Base-by-base conservation (phyloP, 2,329 filamentous ascomycete species). In the Clarireedia paspali region DNA sequence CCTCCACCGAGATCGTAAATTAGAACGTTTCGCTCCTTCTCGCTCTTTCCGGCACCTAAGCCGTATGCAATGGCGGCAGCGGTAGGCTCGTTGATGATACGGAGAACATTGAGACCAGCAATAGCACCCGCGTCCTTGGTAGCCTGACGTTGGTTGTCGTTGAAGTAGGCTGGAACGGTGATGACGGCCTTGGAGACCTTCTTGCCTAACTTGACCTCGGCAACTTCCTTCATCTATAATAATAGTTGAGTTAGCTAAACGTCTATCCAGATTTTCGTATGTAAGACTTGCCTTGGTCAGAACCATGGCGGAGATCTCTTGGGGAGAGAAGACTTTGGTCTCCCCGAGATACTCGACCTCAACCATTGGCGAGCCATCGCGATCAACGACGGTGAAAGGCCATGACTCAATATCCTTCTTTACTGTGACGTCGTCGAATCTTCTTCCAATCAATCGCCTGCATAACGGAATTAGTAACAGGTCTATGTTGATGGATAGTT, bases 1-100 rank as follows among this genome's bases (percentile, higher is more conserved):
- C 94, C 94, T 84, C 94, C 94, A 84, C 94, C 94, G 63, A 99
- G 87, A 86, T 99, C 94, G 82, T 97, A 99, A 81, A 99, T 97
- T 67, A 99, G 84, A 71, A 99, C 92, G 74, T 97, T 96, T 72
- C 94, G 90, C 84, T 97, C 94, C 83, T 96, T 96, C 75, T 89
- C 88, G 54, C 89, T 88, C 83, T 95, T 96, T 79, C 90, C 91
- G 66, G 89, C 82, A 71, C 91, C 91, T 60, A 99, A 88, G 83
- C 94, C 94, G 76, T 99, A 99, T 69, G 94, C 94, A 70, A 97
- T 97, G 68, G 94, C 94, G 61, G 94, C 94, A 67, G 94, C 94
- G 63, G 94, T 99, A 60, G 94, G 94, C 82, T 99, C 94, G 85
- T 99, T 99, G 80, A 99, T 97, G 80, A 99, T 97, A 83, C 94